Conservation (phyloP, 805 yeast species). For the Ogataea thermomethanolica region DNA sequence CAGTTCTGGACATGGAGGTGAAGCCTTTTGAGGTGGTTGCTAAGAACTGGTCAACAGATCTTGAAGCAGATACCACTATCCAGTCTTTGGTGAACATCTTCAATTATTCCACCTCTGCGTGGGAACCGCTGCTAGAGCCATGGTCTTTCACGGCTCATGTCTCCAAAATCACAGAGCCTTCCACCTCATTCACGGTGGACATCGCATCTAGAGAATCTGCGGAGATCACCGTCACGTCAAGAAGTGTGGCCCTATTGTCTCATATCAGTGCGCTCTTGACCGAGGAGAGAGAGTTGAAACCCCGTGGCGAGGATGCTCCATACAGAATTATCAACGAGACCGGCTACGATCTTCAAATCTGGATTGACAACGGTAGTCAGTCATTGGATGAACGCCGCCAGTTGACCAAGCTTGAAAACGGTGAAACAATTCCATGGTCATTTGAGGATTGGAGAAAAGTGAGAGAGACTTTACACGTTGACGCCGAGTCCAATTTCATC, state of each 20-base stretch:
- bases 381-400: constrained; percentile 26
- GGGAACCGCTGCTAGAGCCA: constrained; percentile 94
- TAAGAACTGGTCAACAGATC: constrained; percentile 81
- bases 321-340: constrained; percentile 80
- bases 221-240: constrained; percentile 76
- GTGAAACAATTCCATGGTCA: constrained; percentile 69
- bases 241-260: constrained; percentile 72
- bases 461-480: constrained; percentile 73
- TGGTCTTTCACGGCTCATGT: constrained; percentile 78
- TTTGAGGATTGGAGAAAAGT: constrained; percentile 91
- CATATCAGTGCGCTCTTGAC: constrained; percentile 61
- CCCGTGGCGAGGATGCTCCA: constrained; percentile 79
- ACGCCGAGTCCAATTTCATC: constrained; percentile 55
- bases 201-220: constrained; percentile 72
- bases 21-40: constrained; percentile 67
- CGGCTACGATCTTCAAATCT: constrained; percentile 74
- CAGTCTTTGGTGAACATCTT: constrained; percentile 71
- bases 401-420: constrained; percentile 41
- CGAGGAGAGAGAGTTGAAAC: constrained; percentile 49
- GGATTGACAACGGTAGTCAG: constrained; percentile 56
- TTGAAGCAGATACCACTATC: constrained; percentile 63
- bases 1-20: constrained; percentile 73
- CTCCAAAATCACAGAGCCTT: constrained; percentile 44
- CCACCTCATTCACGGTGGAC: constrained; percentile 54
- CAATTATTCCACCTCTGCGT: constrained; percentile 83